A percentile compares a stretch with the other conserved stretches of the same genome.
Evolutionary conservation across 495 filamentous ascomycete genomes (phyloP).

Genomic region (Annulohypoxylon bovei): DNA sequence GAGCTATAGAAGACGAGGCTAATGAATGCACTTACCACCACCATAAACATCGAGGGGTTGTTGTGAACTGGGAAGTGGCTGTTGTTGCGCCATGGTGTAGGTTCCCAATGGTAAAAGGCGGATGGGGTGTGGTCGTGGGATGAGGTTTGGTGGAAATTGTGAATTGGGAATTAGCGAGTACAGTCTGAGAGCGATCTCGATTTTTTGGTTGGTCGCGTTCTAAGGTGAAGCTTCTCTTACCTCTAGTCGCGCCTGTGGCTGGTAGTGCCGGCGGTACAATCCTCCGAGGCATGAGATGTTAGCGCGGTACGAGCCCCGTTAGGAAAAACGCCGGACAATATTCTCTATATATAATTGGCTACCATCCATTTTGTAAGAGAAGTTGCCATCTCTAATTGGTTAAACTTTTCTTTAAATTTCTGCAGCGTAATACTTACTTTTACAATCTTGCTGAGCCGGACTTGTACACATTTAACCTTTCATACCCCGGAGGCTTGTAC

Average conservation of each 20-base stretch:
- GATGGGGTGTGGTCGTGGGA: background rate
- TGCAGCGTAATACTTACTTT: no score
- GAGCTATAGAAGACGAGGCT: constrained; percentile 26
- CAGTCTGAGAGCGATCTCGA: background rate
- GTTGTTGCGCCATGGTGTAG: constrained; percentile 41
- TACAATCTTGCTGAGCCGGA: no score
- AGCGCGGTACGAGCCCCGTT: no score
- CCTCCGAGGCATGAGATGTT: background rate
- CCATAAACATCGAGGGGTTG: constrained; percentile 78
- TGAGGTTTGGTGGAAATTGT: background rate
- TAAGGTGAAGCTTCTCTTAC: constrained; percentile 12
- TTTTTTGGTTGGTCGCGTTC: constrained; percentile 18
- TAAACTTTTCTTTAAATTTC: no score
- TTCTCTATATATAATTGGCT: no score
- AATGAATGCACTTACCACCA: constrained; percentile 76
- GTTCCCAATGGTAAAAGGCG: background rate
- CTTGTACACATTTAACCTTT: no score
- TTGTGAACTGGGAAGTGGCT: constrained; percentile 44
- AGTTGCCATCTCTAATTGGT: no score
- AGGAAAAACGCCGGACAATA: no score
- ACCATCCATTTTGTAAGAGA: no score
- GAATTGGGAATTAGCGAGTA: background rate
- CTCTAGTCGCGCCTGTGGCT: constrained; percentile 21
- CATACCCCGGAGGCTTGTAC: no score
- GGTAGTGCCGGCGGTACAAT: background rate